Conservation (phyloP, 208 protist genomes). For the Trypanosoma avium region DNA sequence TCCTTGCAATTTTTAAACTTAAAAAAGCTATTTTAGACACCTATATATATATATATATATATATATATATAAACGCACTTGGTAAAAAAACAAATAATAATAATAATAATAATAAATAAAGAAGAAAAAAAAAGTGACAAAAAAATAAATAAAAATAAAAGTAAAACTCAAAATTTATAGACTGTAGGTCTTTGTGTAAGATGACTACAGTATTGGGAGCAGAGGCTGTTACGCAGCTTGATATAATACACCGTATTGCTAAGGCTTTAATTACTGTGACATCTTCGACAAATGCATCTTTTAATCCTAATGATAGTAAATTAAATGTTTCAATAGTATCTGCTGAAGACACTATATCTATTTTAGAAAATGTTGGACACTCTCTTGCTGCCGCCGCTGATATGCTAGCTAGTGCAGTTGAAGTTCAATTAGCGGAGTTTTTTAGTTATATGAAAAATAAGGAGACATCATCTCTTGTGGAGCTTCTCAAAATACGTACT, state of each 20-base stretch:
- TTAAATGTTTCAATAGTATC: constrained; percentile 9
- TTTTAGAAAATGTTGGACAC: constrained; percentile 39
- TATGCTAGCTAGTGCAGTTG: constrained; percentile 36
- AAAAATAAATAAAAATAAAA: no score
- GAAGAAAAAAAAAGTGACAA: no score
- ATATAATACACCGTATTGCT: constrained; percentile 1
- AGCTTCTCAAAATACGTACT: constrained; percentile 11
- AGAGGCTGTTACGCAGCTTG: constrained; percentile 5
- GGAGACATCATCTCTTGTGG: constrained; percentile 20
- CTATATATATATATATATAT: no score
- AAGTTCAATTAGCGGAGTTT: constrained; percentile 57
- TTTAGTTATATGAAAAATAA: constrained; percentile 59
- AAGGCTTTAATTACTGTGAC: background rate
- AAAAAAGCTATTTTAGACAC: no score
- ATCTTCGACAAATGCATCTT: background rate
- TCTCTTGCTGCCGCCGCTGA: constrained; percentile 24
- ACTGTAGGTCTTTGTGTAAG: no score
- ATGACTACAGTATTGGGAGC: constrained; percentile 4
- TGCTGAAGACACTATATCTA: constrained; percentile 15
- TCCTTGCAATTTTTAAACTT: no score
- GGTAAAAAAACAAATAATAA: no score
- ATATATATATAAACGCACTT: no score
- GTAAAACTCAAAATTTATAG: no score
- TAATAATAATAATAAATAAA: no score
- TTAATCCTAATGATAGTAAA: background rate